Evolutionary conservation across 2,329 filamentous ascomycete genomes (phyloP).

Genomic region (Aulographum hederae): DNA sequence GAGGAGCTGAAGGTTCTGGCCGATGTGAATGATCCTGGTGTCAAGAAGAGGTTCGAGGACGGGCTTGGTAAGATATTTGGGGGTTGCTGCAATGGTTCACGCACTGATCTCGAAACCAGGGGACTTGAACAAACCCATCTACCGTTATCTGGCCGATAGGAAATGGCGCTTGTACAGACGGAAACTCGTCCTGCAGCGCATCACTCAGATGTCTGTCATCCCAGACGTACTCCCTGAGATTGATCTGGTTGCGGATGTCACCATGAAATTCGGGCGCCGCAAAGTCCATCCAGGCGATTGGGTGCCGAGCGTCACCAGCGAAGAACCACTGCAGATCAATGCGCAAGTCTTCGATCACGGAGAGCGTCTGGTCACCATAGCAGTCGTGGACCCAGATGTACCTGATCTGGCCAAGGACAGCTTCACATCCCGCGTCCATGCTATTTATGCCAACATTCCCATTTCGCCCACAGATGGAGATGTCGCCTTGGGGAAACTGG

Average conservation of each 20-base stretch:
- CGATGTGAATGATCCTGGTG: constrained; percentile 85
- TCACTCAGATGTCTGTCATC: constrained; percentile 69
- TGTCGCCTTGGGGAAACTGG: constrained; percentile 44
- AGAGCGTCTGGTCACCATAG: constrained; percentile 65
- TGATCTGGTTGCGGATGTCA: constrained; percentile 61
- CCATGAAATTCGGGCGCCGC: constrained; percentile 57
- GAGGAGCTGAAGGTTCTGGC: constrained; percentile 73
- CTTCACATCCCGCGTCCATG: constrained; percentile 74
- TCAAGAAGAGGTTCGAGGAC: constrained; percentile 90
- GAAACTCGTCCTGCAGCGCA: constrained; percentile 64
- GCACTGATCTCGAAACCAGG: constrained; percentile 30
- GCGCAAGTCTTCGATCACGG: constrained; percentile 76
- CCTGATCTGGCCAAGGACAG: constrained; percentile 57
- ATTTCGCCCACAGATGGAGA: constrained; percentile 41
- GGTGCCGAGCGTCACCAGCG: constrained; percentile 56
- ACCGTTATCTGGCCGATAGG: constrained; percentile 69
- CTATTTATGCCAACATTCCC: constrained; percentile 58
- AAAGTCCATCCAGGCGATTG: constrained; percentile 60
- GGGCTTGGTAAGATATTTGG: constrained; percentile 44
- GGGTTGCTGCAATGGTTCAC: neutral
- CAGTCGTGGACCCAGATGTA: constrained; percentile 79
- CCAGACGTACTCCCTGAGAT: constrained; percentile 75
- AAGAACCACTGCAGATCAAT: constrained; percentile 53
- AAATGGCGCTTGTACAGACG: constrained; percentile 80
- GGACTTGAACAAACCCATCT: constrained; percentile 93